Conservation (phyloP, 2,329 filamentous ascomycete species). For the Dothistroma pini region DNA sequence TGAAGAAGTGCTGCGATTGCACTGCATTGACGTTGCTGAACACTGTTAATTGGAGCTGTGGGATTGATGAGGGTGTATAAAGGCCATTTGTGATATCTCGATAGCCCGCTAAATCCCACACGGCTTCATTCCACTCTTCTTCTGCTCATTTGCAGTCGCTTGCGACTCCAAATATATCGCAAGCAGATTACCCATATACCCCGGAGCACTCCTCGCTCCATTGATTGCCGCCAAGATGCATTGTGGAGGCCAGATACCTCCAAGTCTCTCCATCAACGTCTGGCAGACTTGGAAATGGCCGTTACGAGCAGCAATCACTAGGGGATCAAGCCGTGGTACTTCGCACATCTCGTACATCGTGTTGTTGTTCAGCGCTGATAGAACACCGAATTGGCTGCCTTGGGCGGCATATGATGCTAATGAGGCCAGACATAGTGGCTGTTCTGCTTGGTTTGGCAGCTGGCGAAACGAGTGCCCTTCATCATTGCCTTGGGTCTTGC, state of each 20-base stretch:
- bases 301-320: conserved; percentile 3
- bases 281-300: conserved; percentile 11
- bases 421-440: conserved; percentile 4
- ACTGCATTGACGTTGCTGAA: too few species aligned
- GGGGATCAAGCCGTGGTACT: conserved; percentile 4
- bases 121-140: not conserved
- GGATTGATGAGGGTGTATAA: too few species aligned
- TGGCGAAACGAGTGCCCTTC: conserved; percentile 6
- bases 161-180: conserved; percentile 9
- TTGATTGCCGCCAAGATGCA: conserved; percentile 5
- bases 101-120: not conserved
- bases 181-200: conserved; percentile 6
- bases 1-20: too few species aligned
- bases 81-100: too few species aligned
- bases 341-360: conserved; percentile 8
- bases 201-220: conserved; percentile 1
- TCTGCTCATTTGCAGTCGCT: conserved; percentile 1
- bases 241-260: conserved; percentile 2
- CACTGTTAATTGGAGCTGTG: too few species aligned
- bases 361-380: conserved; percentile 5
- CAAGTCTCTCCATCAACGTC: conserved; percentile 9
- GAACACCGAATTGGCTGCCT: conserved; percentile 6
- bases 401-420: conserved; percentile 2
- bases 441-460: conserved; percentile 2
- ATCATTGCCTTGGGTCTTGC: conserved; percentile 7